These are phyloP conservation scores for Prunus yedoensis DNA, from an alignment of 331 rosid genomes.

Conservation along the genomic window DNA sequence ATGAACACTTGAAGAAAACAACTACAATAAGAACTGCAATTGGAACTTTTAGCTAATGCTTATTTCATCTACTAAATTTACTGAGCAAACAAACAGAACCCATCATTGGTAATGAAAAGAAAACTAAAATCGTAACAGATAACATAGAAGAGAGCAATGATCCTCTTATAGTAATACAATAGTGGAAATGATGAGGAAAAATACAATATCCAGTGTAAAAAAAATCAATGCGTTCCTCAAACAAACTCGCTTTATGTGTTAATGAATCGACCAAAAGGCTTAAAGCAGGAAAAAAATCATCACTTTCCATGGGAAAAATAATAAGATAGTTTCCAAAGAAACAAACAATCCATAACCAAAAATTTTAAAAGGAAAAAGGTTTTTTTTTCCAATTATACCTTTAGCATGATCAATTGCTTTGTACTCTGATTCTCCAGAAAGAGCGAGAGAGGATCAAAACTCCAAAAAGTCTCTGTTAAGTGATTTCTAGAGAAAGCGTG, in stretches of 20 bases:
- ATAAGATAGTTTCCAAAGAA: neutral
- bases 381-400: constrained; percentile 1
- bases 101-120: neutral
- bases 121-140: neutral
- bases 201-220: neutral
- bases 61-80: neutral
- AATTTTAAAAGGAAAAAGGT: too few species aligned
- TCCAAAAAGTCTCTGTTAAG: constrained; percentile 3
- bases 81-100: constrained; percentile 11
- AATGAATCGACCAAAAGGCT: neutral
- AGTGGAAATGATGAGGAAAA: neutral
- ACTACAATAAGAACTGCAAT: neutral
- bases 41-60: neutral
- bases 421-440: neutral
- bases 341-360: neutral
- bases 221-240: neutral
- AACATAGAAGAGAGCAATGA: neutral
- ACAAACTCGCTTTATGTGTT: neutral
- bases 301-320: neutral
- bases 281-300: neutral
- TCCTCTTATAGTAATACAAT: neutral
- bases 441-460: neutral
- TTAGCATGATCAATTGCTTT: constrained; percentile 20
- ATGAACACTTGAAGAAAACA: too few species aligned
- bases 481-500: constrained; percentile 7